Percentiles rank a stretch among this genome's conserved stretches.
phyloP scores from a whole-genome alignment of 441 rosid genomes.

The Populus hybrid region DNA sequence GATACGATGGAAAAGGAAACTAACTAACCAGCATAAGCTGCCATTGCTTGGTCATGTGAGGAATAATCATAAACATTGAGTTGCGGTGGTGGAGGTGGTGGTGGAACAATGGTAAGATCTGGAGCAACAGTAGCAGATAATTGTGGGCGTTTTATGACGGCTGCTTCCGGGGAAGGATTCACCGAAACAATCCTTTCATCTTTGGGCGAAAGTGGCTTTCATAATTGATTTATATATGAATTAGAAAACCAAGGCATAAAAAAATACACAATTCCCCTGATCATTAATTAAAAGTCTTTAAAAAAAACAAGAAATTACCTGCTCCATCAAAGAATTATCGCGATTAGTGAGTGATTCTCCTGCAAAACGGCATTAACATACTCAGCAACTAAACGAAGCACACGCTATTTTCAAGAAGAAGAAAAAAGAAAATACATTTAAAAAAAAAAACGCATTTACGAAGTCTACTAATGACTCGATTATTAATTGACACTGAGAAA shows the following conservation, averaged over 20 bases:
- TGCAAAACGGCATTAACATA: conserved; percentile 20
- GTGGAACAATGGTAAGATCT: conserved; percentile 28
- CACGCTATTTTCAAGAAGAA: not conserved
- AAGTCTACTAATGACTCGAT: not conserved
- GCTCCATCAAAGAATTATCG: conserved; percentile 31
- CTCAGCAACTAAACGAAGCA: not conserved
- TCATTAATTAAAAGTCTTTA: not conserved
- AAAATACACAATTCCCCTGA: conserved; percentile 8
- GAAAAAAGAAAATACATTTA: not conserved
- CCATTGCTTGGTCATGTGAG: conserved; percentile 29
- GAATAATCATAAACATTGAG: conserved; percentile 17
- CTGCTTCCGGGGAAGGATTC: conserved; percentile 49
- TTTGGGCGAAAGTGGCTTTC: conserved; percentile 43
- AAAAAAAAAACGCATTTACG: too few relatives aligned
- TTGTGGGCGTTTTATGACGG: conserved; percentile 31
- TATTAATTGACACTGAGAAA: not conserved
- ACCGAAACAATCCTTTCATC: conserved; percentile 55
- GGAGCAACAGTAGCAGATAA: conserved; percentile 27
- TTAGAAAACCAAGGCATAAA: conserved; percentile 11
- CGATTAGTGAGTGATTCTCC: conserved; percentile 42
- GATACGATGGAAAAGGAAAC: not conserved
- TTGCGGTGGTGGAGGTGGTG: conserved; percentile 1
- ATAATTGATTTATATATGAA: conserved; percentile 25
- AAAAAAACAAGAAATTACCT: conserved; percentile 33
- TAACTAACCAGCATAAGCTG: conserved; percentile 32